These are phyloP conservation scores for Colletotrichum musicola DNA, from an alignment of 2,329 filamentous ascomycete species.

Conservation along the genomic window DNA sequence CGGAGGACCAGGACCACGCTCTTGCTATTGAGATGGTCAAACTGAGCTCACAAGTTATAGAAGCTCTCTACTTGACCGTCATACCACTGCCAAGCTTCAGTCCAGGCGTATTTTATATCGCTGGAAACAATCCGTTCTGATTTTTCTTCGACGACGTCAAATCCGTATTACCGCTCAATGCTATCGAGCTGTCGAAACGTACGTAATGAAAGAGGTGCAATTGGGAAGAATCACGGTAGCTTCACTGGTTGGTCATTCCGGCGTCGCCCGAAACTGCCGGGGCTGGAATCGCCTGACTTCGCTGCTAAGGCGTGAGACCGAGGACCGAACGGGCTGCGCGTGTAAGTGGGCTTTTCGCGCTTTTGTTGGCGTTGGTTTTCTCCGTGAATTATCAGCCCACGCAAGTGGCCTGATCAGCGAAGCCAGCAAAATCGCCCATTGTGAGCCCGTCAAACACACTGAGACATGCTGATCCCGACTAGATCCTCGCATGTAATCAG, in stretches of 20 bases:
- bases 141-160: background rate
- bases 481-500: conserved; percentile 42
- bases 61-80: background rate
- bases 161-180: background rate
- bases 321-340: background rate
- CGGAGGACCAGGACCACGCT: too few relatives aligned
- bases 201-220: background rate
- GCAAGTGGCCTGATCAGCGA: background rate
- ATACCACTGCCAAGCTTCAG: background rate
- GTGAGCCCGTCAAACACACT: too few relatives aligned
- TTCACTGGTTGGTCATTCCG: background rate
- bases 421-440: too few relatives aligned
- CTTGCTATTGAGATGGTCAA: background rate
- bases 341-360: background rate
- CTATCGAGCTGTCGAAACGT: background rate
- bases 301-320: background rate
- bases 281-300: background rate
- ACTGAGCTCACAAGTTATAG: background rate
- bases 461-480: conserved; percentile 34
- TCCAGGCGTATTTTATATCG: too few relatives aligned
- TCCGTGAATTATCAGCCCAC: background rate
- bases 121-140: background rate
- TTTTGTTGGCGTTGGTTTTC: background rate
- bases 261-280: background rate
- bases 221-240: background rate